These are phyloP conservation scores for Trichoderma polysporum DNA, from an alignment of 2,329 filamentous ascomycete species.

Conservation along the genomic window DNA sequence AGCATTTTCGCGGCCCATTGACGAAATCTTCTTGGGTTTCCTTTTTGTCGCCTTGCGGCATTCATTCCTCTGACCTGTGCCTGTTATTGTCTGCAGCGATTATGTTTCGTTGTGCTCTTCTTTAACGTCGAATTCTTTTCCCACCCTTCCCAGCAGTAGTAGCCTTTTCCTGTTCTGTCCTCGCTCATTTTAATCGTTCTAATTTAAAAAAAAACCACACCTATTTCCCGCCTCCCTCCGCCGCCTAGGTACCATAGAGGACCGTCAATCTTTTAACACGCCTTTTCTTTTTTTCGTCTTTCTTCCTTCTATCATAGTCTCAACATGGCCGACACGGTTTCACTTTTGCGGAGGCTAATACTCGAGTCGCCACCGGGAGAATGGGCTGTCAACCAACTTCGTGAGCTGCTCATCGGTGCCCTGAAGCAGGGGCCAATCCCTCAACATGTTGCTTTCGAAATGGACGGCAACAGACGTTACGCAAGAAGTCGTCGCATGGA, in stretches of 20 bases:
- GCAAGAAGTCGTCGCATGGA: constrained; percentile 89
- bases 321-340: constrained; percentile 54
- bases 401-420: constrained; percentile 84
- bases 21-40: not conserved
- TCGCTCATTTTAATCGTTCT: constrained; percentile 11
- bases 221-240: constrained; percentile 6
- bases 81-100: constrained; percentile 13
- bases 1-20: constrained; percentile 25
- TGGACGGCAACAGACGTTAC: constrained; percentile 97
- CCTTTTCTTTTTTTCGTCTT: not conserved
- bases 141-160: not conserved
- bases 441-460: constrained; percentile 96
- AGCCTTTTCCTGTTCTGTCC: constrained; percentile 15
- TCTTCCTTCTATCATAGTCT: not conserved
- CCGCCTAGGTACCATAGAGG: not conserved
- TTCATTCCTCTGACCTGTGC: not conserved
- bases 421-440: constrained; percentile 89
- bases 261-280: not conserved
- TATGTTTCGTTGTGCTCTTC: constrained; percentile 17
- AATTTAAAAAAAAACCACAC: constrained; percentile 9
- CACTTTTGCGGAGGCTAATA: constrained; percentile 64
- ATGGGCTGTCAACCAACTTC: constrained; percentile 76
- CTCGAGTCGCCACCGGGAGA: constrained; percentile 86
- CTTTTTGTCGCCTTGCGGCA: constrained; percentile 14
- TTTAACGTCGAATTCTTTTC: not conserved